Evolutionary conservation across 169 alveolate species (phyloP), one percentile per base, ranked within the genome.

Genomic region (Toxoplasma gondii): DNA sequence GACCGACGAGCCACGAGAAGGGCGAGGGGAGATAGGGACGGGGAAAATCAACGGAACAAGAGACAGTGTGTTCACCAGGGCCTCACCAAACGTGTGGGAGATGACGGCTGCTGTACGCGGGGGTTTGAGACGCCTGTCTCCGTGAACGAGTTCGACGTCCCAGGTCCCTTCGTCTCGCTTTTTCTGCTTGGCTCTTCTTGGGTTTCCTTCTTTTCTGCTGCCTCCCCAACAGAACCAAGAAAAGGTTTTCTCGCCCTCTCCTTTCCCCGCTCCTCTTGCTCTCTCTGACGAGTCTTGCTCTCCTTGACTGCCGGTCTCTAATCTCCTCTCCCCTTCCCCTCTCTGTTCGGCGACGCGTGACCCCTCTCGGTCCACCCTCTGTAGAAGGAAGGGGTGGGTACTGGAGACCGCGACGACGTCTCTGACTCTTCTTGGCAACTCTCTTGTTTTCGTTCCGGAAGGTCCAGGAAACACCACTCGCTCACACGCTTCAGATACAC

Each of bases 1-100:
- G n/a, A n/a, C n/a, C n/a, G n/a, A n/a, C n/a, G n/a, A n/a, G n/a
- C n/a, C n/a, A n/a, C n/a, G n/a, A n/a, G n/a, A n/a, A n/a, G n/a
- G n/a, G n/a, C n/a, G n/a, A n/a, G n/a, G n/a, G n/a, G n/a, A n/a
- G n/a, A n/a, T n/a, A n/a, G n/a, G n/a, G n/a, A n/a, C n/a, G n/a
- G n/a, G n/a, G n/a, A n/a, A n/a, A n/a, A n/a, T n/a, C n/a, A n/a
- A n/a, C n/a, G n/a, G n/a, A n/a, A n/a, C n/a, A n/a, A n/a, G n/a
- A n/a, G n/a, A n/a, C n/a, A n/a, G n/a, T n/a, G n/a, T n/a, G n/a
- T n/a, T n/a, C n/a, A n/a, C n/a, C n/a, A n/a, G n/a, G 74, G 38
- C 90, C 90, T 29, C 39, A 82, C 90, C 90, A 31, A 82, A 82
- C 1, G 90, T 82, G 34, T 82, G 90, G 17, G 90, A 82, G 90